A percentile compares a stretch with the other conserved stretches of the same genome.
phyloP scores from a whole-genome alignment of 2,329 filamentous ascomycete genomes.

The Fusarium sp. region DNA sequence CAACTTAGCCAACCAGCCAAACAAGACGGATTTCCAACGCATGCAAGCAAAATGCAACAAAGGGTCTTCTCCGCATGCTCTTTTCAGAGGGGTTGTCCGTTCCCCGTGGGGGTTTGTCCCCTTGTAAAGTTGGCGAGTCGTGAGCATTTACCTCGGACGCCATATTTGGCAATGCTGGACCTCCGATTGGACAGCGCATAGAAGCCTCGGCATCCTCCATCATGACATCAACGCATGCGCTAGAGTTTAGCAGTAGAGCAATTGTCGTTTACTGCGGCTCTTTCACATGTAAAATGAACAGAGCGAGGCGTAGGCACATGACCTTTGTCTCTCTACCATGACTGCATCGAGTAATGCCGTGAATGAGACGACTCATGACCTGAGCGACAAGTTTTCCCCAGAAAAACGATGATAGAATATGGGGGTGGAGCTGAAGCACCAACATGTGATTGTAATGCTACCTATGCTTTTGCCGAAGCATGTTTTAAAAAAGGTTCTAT shows the following conservation, averaged over 20 bases:
- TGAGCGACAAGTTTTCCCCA: constrained; percentile 12
- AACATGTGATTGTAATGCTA: constrained; percentile 41
- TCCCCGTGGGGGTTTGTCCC: constrained; percentile 6
- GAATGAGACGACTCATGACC: constrained; percentile 34
- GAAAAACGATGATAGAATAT: constrained; percentile 7
- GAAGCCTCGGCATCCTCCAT: constrained; percentile 41
- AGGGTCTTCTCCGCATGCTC: constrained; percentile 21
- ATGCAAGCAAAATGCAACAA: neutral
- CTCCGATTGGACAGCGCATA: constrained; percentile 31
- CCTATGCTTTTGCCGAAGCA: constrained; percentile 37
- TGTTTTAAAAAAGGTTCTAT: constrained; percentile 29
- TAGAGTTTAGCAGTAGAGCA: neutral
- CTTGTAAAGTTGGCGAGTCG: constrained; percentile 6
- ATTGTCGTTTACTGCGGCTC: constrained; percentile 1
- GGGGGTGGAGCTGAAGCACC: constrained; percentile 22
- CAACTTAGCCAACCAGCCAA: neutral
- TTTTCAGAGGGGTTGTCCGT: constrained; percentile 10
- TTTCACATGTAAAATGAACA: constrained; percentile 35
- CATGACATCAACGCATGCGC: constrained; percentile 40
- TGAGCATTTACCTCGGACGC: constrained; percentile 27
- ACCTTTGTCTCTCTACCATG: constrained; percentile 28
- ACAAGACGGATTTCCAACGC: neutral
- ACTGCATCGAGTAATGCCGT: constrained; percentile 30
- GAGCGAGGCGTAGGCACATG: constrained; percentile 37
- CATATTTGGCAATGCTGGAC: constrained; percentile 37